Base-by-base conservation (phyloP, 2,329 filamentous ascomycete genomes). In the Phaeoacremonium minimum region DNA sequence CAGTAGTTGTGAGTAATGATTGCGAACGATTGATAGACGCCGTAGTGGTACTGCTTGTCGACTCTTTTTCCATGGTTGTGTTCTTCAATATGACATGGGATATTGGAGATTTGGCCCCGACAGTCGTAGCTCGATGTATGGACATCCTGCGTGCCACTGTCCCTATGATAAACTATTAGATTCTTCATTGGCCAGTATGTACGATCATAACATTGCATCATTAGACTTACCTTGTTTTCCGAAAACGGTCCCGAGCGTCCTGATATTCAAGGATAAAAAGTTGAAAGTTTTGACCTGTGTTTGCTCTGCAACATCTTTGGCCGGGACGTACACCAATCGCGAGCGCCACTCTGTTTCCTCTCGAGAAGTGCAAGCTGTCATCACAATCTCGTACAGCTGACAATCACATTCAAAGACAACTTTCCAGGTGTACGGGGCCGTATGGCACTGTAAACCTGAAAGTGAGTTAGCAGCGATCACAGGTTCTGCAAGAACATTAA, bases 391-490 rank as follows among this genome's bases (percentile, higher is more conserved):
- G 55, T 87, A 91, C 36, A 91, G 68, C 41, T 85, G 80, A 46
- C 85, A 77, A 38, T 84, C 73, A 46, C 78, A 77, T 55, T 93
- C 83, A 51, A 97, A 96, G 4, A 87, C 72, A 9, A 96, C 52
- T 56, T 97, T 98, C 91, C 90, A 97, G 2, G 89, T 93, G 57
- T 87, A 87, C 1, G 86, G 81, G 1, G 87, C 86, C 4, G 85
- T 87, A 45, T 93, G 83, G 51, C 89, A 96, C 67, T 91, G 88
- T 7, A 97, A 57, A 1, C 88, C 89, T 95, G 42, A 15, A 26
- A 5, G 16, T 12, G 31, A 12, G 18, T 39, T 28, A 35, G 32
- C 17, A 26, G n/a, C 15, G 22, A 5, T 18, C 8, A 18, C 14
- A 15, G 13, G 5, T 6, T 14, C 7, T 13, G 20, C 11, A 22